Evolutionary conservation across 768 basidiomycete genomes (phyloP).

Genomic region (Scleroderma bovista): DNA sequence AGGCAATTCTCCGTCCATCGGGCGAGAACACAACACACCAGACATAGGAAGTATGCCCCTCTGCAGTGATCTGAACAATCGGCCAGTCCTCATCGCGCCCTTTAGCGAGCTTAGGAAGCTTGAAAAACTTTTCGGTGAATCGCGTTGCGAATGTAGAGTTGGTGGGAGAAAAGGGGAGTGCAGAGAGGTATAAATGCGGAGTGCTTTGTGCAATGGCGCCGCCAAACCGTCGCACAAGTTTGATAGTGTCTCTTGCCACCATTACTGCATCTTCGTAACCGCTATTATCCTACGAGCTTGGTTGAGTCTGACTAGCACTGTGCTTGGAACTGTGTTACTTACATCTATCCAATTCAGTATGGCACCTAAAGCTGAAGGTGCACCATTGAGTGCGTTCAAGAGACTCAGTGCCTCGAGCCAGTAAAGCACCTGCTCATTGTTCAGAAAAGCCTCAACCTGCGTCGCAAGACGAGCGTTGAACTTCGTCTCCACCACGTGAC

Average conservation of each 20-base stretch:
- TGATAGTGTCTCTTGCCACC: slow-evolving; percentile 2
- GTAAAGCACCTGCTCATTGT: slow-evolving; percentile 3
- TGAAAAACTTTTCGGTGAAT: not conserved
- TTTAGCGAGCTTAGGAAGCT: not conserved
- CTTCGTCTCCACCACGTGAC: slow-evolving; percentile 1
- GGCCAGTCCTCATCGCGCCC: not conserved
- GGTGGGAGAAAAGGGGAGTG: slow-evolving; percentile 17
- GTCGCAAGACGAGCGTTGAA: not conserved
- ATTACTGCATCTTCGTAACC: not conserved
- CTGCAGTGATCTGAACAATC: not conserved
- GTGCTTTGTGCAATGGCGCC: slow-evolving; percentile 11
- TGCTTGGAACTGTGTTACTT: not conserved
- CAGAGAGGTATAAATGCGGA: slow-evolving; percentile 24
- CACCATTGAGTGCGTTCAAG: not conserved
- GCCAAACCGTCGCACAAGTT: slow-evolving; percentile 12
- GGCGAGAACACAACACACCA: not conserved
- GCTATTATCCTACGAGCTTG: not conserved
- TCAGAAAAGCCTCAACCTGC: slow-evolving; percentile 2
- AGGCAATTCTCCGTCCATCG: not conserved
- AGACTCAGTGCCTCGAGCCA: slow-evolving; percentile 5
- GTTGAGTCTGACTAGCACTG: not conserved
- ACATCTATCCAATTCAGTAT: not conserved
- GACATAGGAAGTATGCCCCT: not conserved
- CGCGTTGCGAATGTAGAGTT: slow-evolving; percentile 20
- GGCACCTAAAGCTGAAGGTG: not conserved